These are phyloP conservation scores for Volvariella volvacea DNA, from an alignment of 1,284 basidiomycete species.

Conservation along the genomic window DNA sequence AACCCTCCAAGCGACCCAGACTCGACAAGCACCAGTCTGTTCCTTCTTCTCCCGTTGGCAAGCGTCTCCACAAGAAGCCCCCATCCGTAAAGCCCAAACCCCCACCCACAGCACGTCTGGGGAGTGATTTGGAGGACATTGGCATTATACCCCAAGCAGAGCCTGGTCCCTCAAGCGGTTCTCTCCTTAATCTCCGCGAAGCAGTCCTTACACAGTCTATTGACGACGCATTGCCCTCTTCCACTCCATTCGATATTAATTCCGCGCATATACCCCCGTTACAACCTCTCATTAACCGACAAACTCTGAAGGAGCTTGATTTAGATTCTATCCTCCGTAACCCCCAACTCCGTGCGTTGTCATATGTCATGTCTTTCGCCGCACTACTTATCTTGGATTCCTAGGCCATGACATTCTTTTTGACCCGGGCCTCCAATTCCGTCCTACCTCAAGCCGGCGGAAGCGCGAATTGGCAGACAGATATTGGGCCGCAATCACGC, in stretches of 20 bases:
- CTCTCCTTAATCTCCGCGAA: slow-evolving; percentile 22
- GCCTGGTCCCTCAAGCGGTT: slow-evolving; percentile 39
- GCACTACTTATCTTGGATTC: slow-evolving; percentile 14
- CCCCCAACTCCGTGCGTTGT: slow-evolving; percentile 78
- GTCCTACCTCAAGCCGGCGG: slow-evolving; percentile 61
- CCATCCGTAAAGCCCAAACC: slow-evolving; percentile 12
- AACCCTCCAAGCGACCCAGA: slow-evolving; percentile 34
- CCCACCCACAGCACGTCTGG: slow-evolving; percentile 27
- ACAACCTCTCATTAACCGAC: slow-evolving; percentile 76
- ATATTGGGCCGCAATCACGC: slow-evolving; percentile 81
- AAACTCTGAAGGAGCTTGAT: slow-evolving; percentile 82
- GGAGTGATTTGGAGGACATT: slow-evolving; percentile 45
- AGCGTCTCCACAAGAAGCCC: slow-evolving; percentile 12
- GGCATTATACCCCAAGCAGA: slow-evolving; percentile 40
- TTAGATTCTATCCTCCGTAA: slow-evolving; percentile 82
- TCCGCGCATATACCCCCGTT: slow-evolving; percentile 61
- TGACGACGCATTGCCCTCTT: slow-evolving; percentile 21
- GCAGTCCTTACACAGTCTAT: slow-evolving; percentile 9
- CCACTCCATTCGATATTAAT: slow-evolving; percentile 39
- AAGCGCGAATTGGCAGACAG: slow-evolving; percentile 73
- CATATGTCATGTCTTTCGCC: slow-evolving; percentile 12
- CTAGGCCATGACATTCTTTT: slow-evolving; percentile 88
- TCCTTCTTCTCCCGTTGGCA: slow-evolving; percentile 15
- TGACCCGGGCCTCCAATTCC: slow-evolving; percentile 70
- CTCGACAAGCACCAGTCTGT: slow-evolving; percentile 27